Conservation (phyloP, 768 basidiomycete species). For the Tricholoma furcatifolium region DNA sequence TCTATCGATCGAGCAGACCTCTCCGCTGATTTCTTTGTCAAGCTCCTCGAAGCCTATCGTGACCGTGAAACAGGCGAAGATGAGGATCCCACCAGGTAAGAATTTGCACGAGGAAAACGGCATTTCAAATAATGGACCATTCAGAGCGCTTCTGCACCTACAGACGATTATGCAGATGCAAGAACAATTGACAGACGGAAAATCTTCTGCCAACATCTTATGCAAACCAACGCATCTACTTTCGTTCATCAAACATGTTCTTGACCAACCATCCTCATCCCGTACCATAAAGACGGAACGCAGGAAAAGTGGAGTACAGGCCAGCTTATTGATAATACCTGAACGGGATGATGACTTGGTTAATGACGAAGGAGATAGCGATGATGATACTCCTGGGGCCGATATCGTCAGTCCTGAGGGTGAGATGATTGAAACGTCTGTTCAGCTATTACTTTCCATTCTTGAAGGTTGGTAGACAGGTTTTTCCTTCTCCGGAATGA, state of each 20-base stretch:
- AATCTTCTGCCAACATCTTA: slow-evolving; percentile 54
- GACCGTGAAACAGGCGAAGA: slow-evolving; percentile 34
- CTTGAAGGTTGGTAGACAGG: slow-evolving; percentile 66
- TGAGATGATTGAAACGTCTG: slow-evolving; percentile 72
- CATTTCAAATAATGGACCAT: slow-evolving; percentile 2
- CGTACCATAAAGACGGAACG: slow-evolving; percentile 21
- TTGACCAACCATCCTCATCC: slow-evolving; percentile 40
- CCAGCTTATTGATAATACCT: slow-evolving; percentile 32
- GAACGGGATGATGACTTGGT: slow-evolving; percentile 35
- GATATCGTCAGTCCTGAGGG: slow-evolving; percentile 44
- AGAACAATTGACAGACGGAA: slow-evolving; percentile 55
- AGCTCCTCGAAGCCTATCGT: slow-evolving; percentile 69
- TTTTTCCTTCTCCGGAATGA: neutral
- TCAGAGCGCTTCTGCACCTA: slow-evolving; percentile 68
- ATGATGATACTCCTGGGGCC: slow-evolving; percentile 45
- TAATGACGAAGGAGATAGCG: slow-evolving; percentile 52
- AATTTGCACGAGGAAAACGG: neutral
- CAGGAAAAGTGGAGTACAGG: slow-evolving; percentile 1
- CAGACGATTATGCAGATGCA: slow-evolving; percentile 86
- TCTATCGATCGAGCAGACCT: slow-evolving; percentile 67
- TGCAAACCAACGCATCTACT: slow-evolving; percentile 71
- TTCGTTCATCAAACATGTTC: slow-evolving; percentile 78
- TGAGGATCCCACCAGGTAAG: slow-evolving; percentile 54
- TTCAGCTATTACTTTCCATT: slow-evolving; percentile 79
- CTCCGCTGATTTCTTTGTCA: slow-evolving; percentile 70